Evolutionary conservation across 2,329 filamentous ascomycete genomes (phyloP), one percentile per base, ranked within the genome.

Genomic region (Dothideomycetes sp.): DNA sequence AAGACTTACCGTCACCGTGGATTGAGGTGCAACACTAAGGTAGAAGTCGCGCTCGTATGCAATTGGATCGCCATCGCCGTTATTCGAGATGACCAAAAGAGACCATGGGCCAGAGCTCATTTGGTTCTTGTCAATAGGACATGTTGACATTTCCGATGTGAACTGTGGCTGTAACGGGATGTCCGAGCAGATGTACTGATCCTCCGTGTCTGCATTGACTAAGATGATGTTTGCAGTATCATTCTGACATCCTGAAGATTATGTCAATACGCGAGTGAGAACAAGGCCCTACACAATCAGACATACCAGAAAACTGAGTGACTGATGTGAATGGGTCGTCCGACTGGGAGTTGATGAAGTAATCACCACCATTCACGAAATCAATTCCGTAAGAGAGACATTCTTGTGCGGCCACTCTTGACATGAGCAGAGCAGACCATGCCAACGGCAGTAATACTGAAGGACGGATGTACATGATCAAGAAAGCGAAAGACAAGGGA

Each of bases 351-450:
- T 52, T 49, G 41, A 51, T 48, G 33, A 52, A 52, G 34, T 52
- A 52, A 20, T 24, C 40, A 10, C 46, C 46, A 33, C 47, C 45
- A 33, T 47, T 45, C 7, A 47, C 43, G 25, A 51, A 51, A 27
- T 51, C 50, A 20, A 51, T 49, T 19, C 49, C 49, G 19, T 45
- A 52, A 2, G 47, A 45, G 4, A 42, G 12, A 30, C 50, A 52
- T 3, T 24, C 33, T 20, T 47, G 42, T 31, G 34, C 35, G 4
- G 18, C 28, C 15, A 20, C 19, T 12, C 29, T 28, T 16, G 13
- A 17, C 6, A 32, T 12, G 17, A 17, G 33, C 2, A 30, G 24
- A 12, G 31, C 34, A 5, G 34, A 40, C 28, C 33, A 32, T 22
- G 34, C 41, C 33, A 43, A 13, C 4, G 41, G 41, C 28, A 38